Conservation (phyloP, 2,329 filamentous ascomycete species). For the Microdochium trichocladiopsis region DNA sequence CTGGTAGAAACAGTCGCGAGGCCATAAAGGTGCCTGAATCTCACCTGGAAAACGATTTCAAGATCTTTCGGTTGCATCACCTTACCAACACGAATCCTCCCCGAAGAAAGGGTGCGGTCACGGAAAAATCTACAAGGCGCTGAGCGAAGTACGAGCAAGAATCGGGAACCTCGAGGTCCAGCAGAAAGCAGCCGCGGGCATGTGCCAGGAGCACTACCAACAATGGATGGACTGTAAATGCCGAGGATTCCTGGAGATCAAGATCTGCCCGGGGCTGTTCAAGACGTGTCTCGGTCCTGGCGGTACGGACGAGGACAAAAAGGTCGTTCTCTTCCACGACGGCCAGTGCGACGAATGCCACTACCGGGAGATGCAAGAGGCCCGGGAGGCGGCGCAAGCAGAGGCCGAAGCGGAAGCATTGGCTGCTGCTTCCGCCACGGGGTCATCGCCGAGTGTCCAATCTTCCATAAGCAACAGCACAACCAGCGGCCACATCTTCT, state of each 20-base stretch:
- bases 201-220: constrained; percentile 25
- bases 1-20: too few species aligned
- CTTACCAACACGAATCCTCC: too few species aligned
- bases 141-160: too few species aligned
- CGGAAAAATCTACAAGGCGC: too few species aligned
- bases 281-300: constrained; percentile 22
- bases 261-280: constrained; percentile 20
- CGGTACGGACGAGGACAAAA: constrained; percentile 21
- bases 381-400: constrained; percentile 19
- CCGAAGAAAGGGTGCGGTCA: too few species aligned
- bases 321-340: constrained; percentile 21
- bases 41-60: too few species aligned
- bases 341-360: constrained; percentile 25
- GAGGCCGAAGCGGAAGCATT: constrained; percentile 11
- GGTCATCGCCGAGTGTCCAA: constrained; percentile 1
- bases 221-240: constrained; percentile 22
- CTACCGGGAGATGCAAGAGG: constrained; percentile 21
- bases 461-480: not conserved
- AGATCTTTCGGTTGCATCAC: too few species aligned
- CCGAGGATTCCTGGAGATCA: constrained; percentile 21
- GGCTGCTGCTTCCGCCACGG: constrained; percentile 10
- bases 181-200: constrained; percentile 4
- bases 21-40: too few species aligned
- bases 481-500: not conserved
- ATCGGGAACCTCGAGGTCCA: not conserved